phyloP scores from a whole-genome alignment of 257 asterid genomes.

The Lycium ferocissimum region DNA sequence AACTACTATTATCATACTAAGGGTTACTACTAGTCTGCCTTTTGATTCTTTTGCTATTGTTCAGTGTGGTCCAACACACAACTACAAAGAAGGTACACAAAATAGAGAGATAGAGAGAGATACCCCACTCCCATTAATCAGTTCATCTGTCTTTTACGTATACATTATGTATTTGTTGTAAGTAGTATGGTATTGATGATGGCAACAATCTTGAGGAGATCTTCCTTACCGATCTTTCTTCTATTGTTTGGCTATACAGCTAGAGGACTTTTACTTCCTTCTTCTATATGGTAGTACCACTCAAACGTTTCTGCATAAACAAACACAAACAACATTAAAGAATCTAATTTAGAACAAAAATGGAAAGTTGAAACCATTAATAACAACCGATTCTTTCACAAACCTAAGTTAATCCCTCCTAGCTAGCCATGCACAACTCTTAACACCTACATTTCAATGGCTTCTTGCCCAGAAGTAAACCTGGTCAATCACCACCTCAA shows the following conservation, averaged over 20 bases:
- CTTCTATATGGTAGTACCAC: slow-evolving; percentile 39
- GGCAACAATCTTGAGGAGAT: slow-evolving; percentile 64
- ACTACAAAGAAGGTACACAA: slow-evolving; percentile 66
- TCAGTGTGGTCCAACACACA: slow-evolving; percentile 67
- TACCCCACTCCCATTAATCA: slow-evolving; percentile 75
- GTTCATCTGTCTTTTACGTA: slow-evolving; percentile 77
- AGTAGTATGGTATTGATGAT: slow-evolving; percentile 73
- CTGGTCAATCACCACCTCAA: slow-evolving; percentile 40
- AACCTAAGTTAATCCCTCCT: slow-evolving; percentile 52
- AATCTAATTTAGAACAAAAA: slow-evolving; percentile 23
- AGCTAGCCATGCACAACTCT: slow-evolving; percentile 58
- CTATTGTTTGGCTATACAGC: slow-evolving; percentile 52
- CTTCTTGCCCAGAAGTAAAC: slow-evolving; percentile 73
- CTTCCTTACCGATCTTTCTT: slow-evolving; percentile 64
- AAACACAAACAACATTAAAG: slow-evolving; percentile 31
- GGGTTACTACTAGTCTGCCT: slow-evolving; percentile 31
- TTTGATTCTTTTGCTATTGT: slow-evolving; percentile 8
- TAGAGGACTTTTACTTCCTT: slow-evolving; percentile 31
- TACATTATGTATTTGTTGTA: slow-evolving; percentile 71
- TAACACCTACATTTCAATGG: slow-evolving; percentile 80
- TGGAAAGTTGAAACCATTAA: neutral
- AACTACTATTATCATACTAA: slow-evolving; percentile 21
- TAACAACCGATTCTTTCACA: slow-evolving; percentile 49
- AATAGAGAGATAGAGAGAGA: slow-evolving; percentile 45
- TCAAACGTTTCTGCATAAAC: slow-evolving; percentile 69